Percentiles rank a stretch among this genome's conserved stretches.
Evolutionary conservation across 345 rosid genomes (phyloP).

Genomic region (Camelina laxa): DNA sequence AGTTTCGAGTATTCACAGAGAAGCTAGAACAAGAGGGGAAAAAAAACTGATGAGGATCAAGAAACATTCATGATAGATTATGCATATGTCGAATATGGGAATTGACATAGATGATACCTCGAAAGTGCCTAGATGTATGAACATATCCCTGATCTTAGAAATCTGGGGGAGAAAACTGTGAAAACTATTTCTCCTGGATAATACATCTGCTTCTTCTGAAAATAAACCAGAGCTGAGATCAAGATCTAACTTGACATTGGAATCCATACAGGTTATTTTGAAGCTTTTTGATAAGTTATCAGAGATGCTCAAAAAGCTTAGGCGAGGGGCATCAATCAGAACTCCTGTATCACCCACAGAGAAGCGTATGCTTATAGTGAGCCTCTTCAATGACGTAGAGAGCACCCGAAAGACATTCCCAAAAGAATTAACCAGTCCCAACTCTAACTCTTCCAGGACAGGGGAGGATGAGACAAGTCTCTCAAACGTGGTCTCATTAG

Average conservation of each 20-base stretch:
- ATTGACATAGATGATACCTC: background rate
- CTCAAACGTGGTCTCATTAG: too few species aligned
- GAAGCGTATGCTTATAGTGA: background rate
- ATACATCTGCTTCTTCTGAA: background rate
- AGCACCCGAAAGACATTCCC: background rate
- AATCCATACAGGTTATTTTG: background rate
- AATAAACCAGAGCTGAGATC: background rate
- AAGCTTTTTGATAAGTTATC: background rate
- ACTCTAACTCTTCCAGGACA: background rate
- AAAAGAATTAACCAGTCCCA: background rate
- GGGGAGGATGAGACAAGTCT: background rate
- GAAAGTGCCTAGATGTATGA: too few species aligned
- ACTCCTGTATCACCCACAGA: too few species aligned
- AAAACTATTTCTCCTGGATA: background rate
- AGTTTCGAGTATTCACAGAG: background rate
- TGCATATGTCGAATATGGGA: background rate
- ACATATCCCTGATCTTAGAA: background rate
- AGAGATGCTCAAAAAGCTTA: background rate
- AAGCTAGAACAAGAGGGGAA: background rate
- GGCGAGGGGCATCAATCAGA: slow-evolving; percentile 1
- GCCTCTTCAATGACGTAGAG: background rate
- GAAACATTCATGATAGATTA: background rate
- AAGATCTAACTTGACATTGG: background rate
- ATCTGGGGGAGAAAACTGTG: background rate
- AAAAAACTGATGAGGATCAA: background rate